Conservation (phyloP, 1,284 basidiomycete species). For the Thecaphora thlaspeos region DNA sequence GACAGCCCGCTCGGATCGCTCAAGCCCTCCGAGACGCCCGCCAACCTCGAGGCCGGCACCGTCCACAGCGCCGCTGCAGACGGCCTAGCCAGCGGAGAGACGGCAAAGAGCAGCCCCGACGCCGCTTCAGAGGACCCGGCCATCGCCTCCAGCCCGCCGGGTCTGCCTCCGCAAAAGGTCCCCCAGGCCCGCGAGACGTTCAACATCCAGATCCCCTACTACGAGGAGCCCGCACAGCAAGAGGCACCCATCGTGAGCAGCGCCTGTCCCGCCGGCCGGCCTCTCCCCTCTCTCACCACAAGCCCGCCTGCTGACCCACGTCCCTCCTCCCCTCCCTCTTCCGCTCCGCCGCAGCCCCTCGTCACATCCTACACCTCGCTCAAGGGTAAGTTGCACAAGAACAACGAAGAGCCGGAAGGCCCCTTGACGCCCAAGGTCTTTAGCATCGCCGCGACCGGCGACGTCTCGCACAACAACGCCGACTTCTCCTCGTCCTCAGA, state of each 20-base stretch:
- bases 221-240: constrained; percentile 32
- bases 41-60: constrained; percentile 36
- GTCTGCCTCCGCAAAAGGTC: constrained; percentile 35
- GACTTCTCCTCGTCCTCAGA: neutral
- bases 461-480: constrained; percentile 20
- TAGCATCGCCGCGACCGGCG: constrained; percentile 30
- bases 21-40: constrained; percentile 32
- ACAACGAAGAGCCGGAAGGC: constrained; percentile 11
- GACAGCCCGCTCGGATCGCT: constrained; percentile 33
- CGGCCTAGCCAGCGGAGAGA: constrained; percentile 25
- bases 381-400: constrained; percentile 6
- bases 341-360: constrained; percentile 10
- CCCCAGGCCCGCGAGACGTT: constrained; percentile 39
- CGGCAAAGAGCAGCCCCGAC: constrained; percentile 23
- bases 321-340: constrained; percentile 1
- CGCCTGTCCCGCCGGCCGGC: constrained; percentile 2
- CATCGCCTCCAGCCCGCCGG: constrained; percentile 38
- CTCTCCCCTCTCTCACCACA: constrained; percentile 5
- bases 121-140: constrained; percentile 19
- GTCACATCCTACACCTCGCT: constrained; percentile 44
- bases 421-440: constrained; percentile 30
- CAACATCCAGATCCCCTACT: constrained; percentile 47
- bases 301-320: constrained; percentile 2
- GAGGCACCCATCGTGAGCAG: constrained; percentile 24
- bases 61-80: constrained; percentile 37